Percentiles rank a stretch among this genome's conserved stretches.
These are phyloP conservation scores for Leccinellum albellum DNA, from an alignment of 768 basidiomycete species.

Conservation along the genomic window DNA sequence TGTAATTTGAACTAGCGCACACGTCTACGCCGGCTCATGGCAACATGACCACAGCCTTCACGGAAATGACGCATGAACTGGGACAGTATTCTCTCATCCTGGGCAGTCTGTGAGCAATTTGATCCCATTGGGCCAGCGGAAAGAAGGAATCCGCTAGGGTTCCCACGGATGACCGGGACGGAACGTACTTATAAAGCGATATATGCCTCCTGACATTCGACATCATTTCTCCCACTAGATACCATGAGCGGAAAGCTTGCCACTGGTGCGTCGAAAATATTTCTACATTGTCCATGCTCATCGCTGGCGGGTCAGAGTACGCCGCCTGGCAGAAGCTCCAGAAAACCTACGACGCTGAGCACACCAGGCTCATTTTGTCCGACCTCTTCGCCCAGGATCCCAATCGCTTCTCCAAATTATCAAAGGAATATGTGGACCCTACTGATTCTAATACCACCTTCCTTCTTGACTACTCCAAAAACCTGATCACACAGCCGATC, in stretches of 20 bases:
- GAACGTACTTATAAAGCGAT: background rate
- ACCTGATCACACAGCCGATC: constrained; percentile 86
- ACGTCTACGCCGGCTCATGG: constrained; percentile 1
- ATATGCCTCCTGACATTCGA: background rate
- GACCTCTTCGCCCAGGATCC: constrained; percentile 92
- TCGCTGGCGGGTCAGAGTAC: constrained; percentile 57
- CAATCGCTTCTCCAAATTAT: constrained; percentile 82
- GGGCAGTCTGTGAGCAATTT: constrained; percentile 7
- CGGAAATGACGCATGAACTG: background rate
- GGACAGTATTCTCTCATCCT: constrained; percentile 19
- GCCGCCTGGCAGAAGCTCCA: constrained; percentile 89
- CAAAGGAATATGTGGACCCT: constrained; percentile 65
- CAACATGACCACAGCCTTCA: constrained; percentile 5
- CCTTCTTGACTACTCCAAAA: constrained; percentile 96
- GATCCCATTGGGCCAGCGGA: constrained; percentile 1
- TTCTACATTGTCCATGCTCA: background rate
- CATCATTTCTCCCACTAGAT: background rate
- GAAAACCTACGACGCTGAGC: constrained; percentile 69
- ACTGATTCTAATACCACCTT: constrained; percentile 70
- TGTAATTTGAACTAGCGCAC: constrained; percentile 8
- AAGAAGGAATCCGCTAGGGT: background rate
- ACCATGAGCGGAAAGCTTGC: constrained; percentile 64
- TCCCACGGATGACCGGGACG: constrained; percentile 21
- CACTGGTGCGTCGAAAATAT: constrained; percentile 39
- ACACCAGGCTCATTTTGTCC: constrained; percentile 75